A percentile compares a stretch with the other conserved stretches of the same genome.
Conservation (phyloP, 768 basidiomycete species). For the Agaricus blazei region DNA sequence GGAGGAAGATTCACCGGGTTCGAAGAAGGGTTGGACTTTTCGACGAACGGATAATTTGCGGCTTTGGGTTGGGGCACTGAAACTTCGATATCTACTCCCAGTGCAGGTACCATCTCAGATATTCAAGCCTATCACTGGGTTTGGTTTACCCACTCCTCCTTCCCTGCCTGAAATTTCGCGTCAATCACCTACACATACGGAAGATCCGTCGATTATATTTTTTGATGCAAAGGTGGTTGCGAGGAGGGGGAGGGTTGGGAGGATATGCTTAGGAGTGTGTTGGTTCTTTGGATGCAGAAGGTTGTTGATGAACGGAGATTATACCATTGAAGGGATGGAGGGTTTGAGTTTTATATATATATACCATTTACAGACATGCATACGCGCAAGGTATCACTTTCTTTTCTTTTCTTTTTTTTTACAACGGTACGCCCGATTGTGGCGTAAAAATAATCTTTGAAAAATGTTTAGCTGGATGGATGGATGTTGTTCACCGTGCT, state of each 20-base stretch:
- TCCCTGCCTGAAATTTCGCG: constrained; percentile 16
- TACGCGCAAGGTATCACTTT: too few species aligned
- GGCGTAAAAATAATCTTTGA: too few species aligned
- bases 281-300: constrained; percentile 62
- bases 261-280: constrained; percentile 60
- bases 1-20: constrained; percentile 30
- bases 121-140: constrained; percentile 16
- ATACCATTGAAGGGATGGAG: constrained; percentile 2
- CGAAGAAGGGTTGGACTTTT: constrained; percentile 74
- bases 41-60: constrained; percentile 81
- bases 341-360: too few species aligned
- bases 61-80: constrained; percentile 85
- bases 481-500: too few species aligned
- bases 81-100: constrained; percentile 74
- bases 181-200: constrained; percentile 15
- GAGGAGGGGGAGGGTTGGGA: constrained; percentile 73
- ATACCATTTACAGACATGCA: not conserved
- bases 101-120: constrained; percentile 48
- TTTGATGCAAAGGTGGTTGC: constrained; percentile 79
- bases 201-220: constrained; percentile 21
- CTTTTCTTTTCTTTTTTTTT: too few species aligned
- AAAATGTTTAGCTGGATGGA: too few species aligned
- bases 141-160: constrained; percentile 17
- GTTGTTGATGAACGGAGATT: constrained; percentile 53
- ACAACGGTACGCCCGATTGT: too few species aligned